Base-by-base conservation (phyloP, 805 yeast species). In the Yarrowia alimentaria region DNA sequence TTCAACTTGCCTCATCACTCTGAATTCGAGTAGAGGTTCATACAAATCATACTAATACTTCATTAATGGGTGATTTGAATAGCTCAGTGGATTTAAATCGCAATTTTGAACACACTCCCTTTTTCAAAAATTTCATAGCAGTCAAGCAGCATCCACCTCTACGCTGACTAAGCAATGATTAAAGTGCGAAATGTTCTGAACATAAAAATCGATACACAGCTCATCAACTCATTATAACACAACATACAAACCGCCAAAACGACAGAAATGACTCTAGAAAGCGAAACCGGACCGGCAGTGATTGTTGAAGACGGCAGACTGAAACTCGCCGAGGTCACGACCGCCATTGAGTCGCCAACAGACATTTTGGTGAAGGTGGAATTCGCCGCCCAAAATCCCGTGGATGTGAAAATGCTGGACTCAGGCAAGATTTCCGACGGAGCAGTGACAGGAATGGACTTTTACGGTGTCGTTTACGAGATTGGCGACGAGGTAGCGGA, bases 351-450 rank as follows among this genome's bases (percentile, higher is more conserved):
- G 5, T 19, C 24, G 3, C 34, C 48, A 2, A 4, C 18, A 1
- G 48, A 40, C 8, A 40, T 40, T 40, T 25, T 40, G 4, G 48
- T 40, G 30, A 29, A 40, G 13, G 34, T 40, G 12, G 48, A 40
- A 5, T 21, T 26, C 6, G 16, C 26, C 3, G 48, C 48, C 4
- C 48, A 40, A n/a, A 40, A 40, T 11, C 48, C 48, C 4, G 48
- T 40, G 2, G 48, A 40, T n/a, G 48, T 40, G 20, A 26, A 28
- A 21, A 19, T 40, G 48, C 20, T 40, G 8, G 48, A 40, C 20
- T 17, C 25, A 3, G 25, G 24, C 4, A n/a, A 24, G 4, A 10
- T 38, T 4, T 11, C 24, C 3, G 18, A 5, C 0, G 47, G 47
- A 13, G 3, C 26, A 1, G 25, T 12, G 2, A 21, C 48, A 2